Percentiles rank a stretch among this genome's conserved stretches.
phyloP scores from a whole-genome alignment of 2,329 filamentous ascomycete genomes.

The Lojkania enalia region DNA sequence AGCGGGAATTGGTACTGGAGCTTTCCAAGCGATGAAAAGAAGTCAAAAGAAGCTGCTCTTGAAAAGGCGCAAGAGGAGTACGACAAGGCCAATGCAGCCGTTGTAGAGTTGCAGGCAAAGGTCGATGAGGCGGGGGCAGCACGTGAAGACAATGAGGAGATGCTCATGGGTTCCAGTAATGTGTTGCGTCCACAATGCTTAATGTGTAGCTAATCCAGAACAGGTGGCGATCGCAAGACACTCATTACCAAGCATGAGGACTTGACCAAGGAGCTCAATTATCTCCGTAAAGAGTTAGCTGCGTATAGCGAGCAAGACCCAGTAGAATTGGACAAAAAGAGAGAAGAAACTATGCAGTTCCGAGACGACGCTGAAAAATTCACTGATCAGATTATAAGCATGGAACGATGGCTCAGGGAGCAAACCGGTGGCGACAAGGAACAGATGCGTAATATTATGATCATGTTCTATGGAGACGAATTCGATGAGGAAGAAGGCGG shows the following conservation, averaged over 20 bases:
- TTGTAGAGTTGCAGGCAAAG: constrained; percentile 46
- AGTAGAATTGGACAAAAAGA: constrained; percentile 49
- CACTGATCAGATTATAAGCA: constrained; percentile 51
- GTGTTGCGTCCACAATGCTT: not conserved
- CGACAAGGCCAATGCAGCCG: constrained; percentile 39
- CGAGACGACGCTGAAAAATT: constrained; percentile 40
- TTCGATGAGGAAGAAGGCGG: constrained; percentile 58
- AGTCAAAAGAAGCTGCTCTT: constrained; percentile 47
- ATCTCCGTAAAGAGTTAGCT: constrained; percentile 47
- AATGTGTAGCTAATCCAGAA: not conserved
- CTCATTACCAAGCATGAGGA: constrained; percentile 41
- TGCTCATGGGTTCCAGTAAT: constrained; percentile 38
- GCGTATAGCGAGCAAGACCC: constrained; percentile 53
- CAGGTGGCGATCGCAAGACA: constrained; percentile 42
- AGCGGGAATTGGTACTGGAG: constrained; percentile 75
- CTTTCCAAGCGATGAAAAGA: constrained; percentile 63
- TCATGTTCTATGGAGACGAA: constrained; percentile 57
- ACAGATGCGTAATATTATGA: constrained; percentile 48
- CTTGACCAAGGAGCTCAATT: constrained; percentile 43
- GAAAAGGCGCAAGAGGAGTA: constrained; percentile 43
- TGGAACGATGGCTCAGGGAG: constrained; percentile 51
- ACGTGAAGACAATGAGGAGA: constrained; percentile 44
- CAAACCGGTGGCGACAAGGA: constrained; percentile 46
- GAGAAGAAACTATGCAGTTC: constrained; percentile 31
- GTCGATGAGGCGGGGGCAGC: constrained; percentile 44